Evolutionary conservation across 495 filamentous ascomycete genomes (phyloP), one percentile per base, ranked within the genome.

Genomic region (Aspergillus sclerotioniger): DNA sequence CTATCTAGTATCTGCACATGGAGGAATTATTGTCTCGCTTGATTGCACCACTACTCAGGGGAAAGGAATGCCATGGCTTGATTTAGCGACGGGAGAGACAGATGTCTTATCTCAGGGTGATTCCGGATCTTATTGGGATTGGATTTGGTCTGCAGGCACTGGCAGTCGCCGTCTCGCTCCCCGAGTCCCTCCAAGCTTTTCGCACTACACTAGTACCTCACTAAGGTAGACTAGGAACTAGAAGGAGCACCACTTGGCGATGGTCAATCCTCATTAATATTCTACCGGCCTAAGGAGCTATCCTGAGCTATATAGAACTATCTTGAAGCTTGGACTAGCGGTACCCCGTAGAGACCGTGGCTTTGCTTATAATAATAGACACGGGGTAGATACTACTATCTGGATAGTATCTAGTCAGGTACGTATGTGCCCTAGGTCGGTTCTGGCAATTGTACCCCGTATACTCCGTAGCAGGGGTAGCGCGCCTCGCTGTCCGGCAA

Each of bases 171-270:
- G n/a, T n/a, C n/a, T n/a, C n/a, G n/a, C n/a, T n/a, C n/a, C n/a
- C 5, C 25, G 25, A 25, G 25, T 25, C 25, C 25, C 31, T 33
- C 39, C 46, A 51, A 52, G 56, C 56, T 54, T 54, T 31, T 51
- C 52, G 21, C 31, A 32, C 10, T 20, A 43, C 52, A 50, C 58
- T 60, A 60, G 58, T 55, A 51, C 58, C 58, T 60, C 53, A 54
- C 58, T 60, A 50, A 32, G 21, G 25, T 25, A 32, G 47, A 6
- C 31, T 25, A 25, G 25, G 25, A 25, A 25, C 25, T 25, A 32
- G 47, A 32, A 21, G 31, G 46, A 19, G n/a, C 46, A 49, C 46
- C 28, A 49, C 46, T 2, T 25, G 33, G 33, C 33, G 33, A 35
- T n/a, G 10, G 15, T n/a, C 25, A 13, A 32, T 32, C 47, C 25